Evolutionary conservation across 495 filamentous ascomycete species (phyloP).

Genomic region (Mytilinidion resinicola): DNA sequence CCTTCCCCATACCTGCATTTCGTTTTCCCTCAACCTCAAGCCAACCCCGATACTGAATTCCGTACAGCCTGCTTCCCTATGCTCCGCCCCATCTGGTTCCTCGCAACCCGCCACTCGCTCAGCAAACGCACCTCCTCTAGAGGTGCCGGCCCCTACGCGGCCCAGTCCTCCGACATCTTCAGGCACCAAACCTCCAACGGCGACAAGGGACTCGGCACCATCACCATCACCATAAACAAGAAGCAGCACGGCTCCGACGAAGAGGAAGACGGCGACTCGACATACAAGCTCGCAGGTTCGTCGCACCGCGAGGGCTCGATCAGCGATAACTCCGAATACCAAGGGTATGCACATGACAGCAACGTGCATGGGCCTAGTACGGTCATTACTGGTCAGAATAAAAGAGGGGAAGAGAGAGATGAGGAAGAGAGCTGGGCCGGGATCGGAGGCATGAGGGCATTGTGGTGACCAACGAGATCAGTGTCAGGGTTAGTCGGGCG

Average conservation of each 20-base stretch:
- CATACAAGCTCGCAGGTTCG: background rate
- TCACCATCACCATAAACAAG: constrained; percentile 5
- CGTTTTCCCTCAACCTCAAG: background rate
- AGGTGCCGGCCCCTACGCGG: no score
- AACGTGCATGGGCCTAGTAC: background rate
- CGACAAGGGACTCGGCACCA: background rate
- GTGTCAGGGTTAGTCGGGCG: background rate
- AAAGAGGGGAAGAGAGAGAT: background rate
- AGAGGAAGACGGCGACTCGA: background rate
- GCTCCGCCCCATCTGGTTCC: constrained; percentile 22
- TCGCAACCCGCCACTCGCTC: background rate
- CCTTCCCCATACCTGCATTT: background rate
- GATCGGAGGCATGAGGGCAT: constrained; percentile 1
- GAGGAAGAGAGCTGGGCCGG: background rate
- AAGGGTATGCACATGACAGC: no score
- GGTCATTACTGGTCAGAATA: background rate
- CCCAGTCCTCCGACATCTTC: background rate
- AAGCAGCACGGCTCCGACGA: background rate
- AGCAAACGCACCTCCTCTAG: background rate
- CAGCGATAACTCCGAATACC: no score
- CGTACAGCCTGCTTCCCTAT: constrained; percentile 22
- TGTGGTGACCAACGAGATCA: constrained; percentile 7
- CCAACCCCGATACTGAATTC: background rate
- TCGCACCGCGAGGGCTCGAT: no score
- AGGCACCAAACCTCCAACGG: background rate